Evolutionary conservation across 2,329 filamentous ascomycete genomes (phyloP), one percentile per base, ranked within the genome.

Genomic region (Seiridium cupressi): DNA sequence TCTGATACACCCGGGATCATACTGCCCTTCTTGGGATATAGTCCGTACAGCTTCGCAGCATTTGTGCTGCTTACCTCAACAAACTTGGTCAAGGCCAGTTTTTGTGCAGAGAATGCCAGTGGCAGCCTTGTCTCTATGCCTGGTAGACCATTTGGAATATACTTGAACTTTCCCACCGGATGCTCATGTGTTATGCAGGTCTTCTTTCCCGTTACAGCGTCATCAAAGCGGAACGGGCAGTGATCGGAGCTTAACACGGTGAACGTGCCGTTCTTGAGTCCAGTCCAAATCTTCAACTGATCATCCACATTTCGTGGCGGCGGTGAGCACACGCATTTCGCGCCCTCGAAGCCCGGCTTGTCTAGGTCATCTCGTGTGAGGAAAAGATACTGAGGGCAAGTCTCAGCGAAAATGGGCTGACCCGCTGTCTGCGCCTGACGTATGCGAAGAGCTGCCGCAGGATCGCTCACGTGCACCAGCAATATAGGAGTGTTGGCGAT

Each of bases 141-240:
- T 0, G 84, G 82, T 51, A 81, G 73, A 4, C 84, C 84, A 64
- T 87, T 87, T 5, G 84, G 84, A 46, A 87, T 84, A 60, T 84
- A 79, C 51, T 79, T 78, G 70, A 87, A 87, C 51, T 77, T 75
- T 44, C 72, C 71, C 5, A 74, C 62, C 0, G 81, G 81, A 60
- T 74, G 76, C 38, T 79, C 78, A 0, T 70, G 67, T 47, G 66
- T 78, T 62, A 84, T 74, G 59, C 76, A 77, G 1, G 76, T 76
- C 69, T 81, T 83, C 75, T 84, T 85, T 46, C 76, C 77, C 40
- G 56, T 66, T 44, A 65, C 65, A 47, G 70, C 73, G 64, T 84
- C 77, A 64, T 82, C 79, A 65, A 77, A 87, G 61, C 69, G 72
- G 67, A 79, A 81, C 31, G 80, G 79, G 62, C 77, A 81, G 68